phyloP scores from a whole-genome alignment of 1,284 basidiomycete species.

The Cryptococcus sp. region DNA sequence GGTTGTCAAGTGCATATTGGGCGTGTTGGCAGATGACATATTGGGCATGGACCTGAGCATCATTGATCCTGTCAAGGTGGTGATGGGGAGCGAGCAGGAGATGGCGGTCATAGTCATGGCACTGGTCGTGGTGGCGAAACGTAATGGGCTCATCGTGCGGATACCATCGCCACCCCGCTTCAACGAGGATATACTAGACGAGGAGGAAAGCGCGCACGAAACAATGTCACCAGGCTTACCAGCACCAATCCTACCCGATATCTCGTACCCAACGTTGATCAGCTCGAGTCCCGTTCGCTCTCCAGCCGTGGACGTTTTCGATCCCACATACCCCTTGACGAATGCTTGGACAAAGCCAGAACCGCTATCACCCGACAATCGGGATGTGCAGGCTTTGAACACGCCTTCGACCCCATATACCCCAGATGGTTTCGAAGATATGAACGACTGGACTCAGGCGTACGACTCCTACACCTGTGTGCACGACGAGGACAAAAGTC shows the following conservation, averaged over 20 bases:
- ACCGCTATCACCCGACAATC: neutral
- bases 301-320: neutral
- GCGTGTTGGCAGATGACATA: constrained; percentile 33
- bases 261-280: neutral
- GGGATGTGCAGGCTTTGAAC: neutral
- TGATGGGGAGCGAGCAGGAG: constrained; percentile 25
- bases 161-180: neutral
- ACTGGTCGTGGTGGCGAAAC: constrained; percentile 32
- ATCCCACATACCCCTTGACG: neutral
- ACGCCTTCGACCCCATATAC: neutral
- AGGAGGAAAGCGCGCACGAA: neutral
- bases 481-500: too few species aligned
- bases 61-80: constrained; percentile 28
- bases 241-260: constrained; percentile 9
- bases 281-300: neutral
- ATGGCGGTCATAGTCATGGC: constrained; percentile 35
- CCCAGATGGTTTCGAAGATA: neutral
- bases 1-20: constrained; percentile 35
- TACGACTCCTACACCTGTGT: too few species aligned
- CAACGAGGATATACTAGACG: neutral
- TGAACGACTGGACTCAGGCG: too few species aligned
- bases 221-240: constrained; percentile 1
- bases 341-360: neutral
- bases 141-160: constrained; percentile 21
- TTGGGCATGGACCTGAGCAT: constrained; percentile 32